Base-by-base conservation (phyloP, 805 yeast species). In the Wickerhamomyces rabaulensis region DNA sequence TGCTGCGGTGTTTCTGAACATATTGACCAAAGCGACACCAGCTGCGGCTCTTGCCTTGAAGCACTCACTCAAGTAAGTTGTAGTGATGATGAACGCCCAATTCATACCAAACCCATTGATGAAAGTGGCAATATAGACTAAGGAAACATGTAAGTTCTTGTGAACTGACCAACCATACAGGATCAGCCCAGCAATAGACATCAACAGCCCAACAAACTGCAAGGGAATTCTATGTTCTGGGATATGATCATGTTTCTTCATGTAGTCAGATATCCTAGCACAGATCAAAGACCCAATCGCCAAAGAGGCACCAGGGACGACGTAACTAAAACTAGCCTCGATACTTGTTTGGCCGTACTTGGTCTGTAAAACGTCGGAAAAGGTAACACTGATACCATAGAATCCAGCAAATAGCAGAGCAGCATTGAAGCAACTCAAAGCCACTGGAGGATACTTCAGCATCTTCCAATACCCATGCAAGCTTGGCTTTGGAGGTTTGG, bases 161-260 rank as follows among this genome's bases (percentile, higher is more conserved):
- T 75, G 63, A 27, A 71, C 62, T 26, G 77, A 61, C 82, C 82
- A 78, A 0, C 82, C 82, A 53, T 74, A 78, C 0, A 78, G 74
- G 17, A 76, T 50, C 17, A 76, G 61, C 1, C 82, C 80, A 17
- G 62, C 57, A 45, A 73, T 67, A 23, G 74, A 68, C 1, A 75
- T 52, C 1, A 66, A 3, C 16, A 77, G 57, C 0, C 82, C 82
- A 43, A 69, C 43, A 1, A 70, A 26, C 45, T 76, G 80, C 9
- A 76, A 46, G 2, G 69, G 51, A 38, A 78, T 65, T 41, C 82
- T 61, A 23, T 66, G 61, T 48, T 78, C 83, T 8, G 80, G 79
- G 16, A 69, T 66, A 43, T 66, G 65, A n/a, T 58, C 62, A 16
- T 56, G 52, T 37, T 53, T 49, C 37, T 71, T 55, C 45, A 68